These are phyloP conservation scores for Xanthoconium separans DNA, from an alignment of 1,284 basidiomycete species.

Conservation along the genomic window DNA sequence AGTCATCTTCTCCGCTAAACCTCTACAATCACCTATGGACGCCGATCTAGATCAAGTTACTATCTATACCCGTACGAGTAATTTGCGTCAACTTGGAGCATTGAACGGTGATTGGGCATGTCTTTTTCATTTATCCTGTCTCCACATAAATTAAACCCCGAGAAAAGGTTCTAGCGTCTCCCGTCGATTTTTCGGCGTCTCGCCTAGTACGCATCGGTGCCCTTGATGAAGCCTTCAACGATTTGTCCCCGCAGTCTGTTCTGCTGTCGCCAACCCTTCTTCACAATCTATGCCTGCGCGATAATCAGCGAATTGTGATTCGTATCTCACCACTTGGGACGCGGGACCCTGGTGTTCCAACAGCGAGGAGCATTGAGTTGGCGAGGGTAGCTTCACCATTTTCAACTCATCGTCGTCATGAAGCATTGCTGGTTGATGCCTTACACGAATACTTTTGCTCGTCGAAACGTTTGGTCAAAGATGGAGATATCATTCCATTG, in stretches of 20 bases:
- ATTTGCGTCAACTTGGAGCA: conserved; percentile 72
- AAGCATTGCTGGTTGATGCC: conserved; percentile 66
- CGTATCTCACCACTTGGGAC: conserved; percentile 51
- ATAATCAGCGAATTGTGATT: conserved; percentile 26
- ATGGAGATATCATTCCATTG: conserved; percentile 81
- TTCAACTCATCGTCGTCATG: conserved; percentile 73
- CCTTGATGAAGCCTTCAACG: conserved; percentile 43
- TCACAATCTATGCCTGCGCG: conserved; percentile 22
- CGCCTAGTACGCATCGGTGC: conserved; percentile 60
- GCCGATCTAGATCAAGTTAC: conserved; percentile 45
- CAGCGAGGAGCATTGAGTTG: conserved; percentile 72
- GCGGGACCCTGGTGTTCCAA: conserved; percentile 50
- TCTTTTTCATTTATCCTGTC: conserved; percentile 6
- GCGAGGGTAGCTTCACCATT: conserved; percentile 83
- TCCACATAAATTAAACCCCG: not conserved
- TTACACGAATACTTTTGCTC: conserved; percentile 69
- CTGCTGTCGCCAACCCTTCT: conserved; percentile 27
- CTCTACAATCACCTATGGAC: conserved; percentile 37
- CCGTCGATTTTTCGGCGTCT: conserved; percentile 27
- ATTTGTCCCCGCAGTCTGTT: conserved; percentile 42
- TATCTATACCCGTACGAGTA: conserved; percentile 57
- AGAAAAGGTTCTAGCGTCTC: conserved; percentile 29
- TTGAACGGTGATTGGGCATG: conserved; percentile 89
- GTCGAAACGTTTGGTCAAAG: conserved; percentile 64
- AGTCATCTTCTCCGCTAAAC: conserved; percentile 27